Base-by-base conservation (phyloP, 805 yeast genomes). In the Clavispora vitiphila region DNA sequence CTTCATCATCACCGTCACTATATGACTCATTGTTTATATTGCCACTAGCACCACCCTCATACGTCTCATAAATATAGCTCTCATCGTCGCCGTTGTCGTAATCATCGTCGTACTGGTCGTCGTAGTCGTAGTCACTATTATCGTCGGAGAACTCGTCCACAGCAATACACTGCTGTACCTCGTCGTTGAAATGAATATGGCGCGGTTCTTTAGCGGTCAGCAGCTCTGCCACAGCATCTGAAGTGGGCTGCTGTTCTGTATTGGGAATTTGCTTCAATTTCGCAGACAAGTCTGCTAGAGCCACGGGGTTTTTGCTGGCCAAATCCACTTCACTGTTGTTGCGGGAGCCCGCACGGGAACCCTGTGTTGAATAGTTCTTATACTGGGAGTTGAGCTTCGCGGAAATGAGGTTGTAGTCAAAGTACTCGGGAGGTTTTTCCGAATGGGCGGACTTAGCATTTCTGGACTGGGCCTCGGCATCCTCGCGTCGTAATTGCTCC, bases 91-190 rank as follows among this genome's bases (percentile, higher is more conserved):
- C 54, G 37, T 46, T 42, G 32, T 57, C 60, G 29, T 55, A 50
- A 35, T 46, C 56, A 10, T 57, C 57, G 16, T 42, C 49, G 11
- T 44, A 47, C 18, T 47, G 46, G 22, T 48, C 54, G 20, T 42
- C 40, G 29, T 50, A 50, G 15, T 48, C 54, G 32, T 42, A 40
- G 4, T 42, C 46, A 14, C 41, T 45, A 14, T 45, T 39, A 12
- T 48, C 48, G 8, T 40, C 48, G 9, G 40, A 41, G 26, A 27
- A 39, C 10, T 47, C 45, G 43, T 75, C 80, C 9, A 90, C 59
- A 0, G 96, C 90, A 47, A 86, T 81, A 62, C 99, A 93, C 62
- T 93, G 99, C 60, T 88, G 90, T 24, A 93, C 99, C 40, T 89
- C 80, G 58, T 88, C 95, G 60, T 84, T 93, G 66, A 93, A 93